Evolutionary conservation across 495 filamentous ascomycete genomes (phyloP).

Genomic region (Daldinia childiae): DNA sequence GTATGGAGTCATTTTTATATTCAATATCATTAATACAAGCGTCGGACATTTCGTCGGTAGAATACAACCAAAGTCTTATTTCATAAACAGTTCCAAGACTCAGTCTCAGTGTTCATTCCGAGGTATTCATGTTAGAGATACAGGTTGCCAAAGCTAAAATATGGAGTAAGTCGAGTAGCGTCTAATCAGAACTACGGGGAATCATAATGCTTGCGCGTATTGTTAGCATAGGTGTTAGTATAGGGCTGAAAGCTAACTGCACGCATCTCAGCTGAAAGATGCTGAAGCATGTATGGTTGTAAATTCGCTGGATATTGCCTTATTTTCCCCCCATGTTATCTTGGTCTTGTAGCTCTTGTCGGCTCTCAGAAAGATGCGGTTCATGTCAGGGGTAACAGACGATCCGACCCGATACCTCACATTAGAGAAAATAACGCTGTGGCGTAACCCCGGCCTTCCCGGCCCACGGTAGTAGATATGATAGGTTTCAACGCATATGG

Average conservation of each 20-base stretch:
- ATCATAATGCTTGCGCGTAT: neutral
- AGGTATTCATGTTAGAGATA: neutral
- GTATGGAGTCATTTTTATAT: neutral
- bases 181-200: neutral
- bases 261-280: neutral
- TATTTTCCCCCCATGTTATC: neutral
- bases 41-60: neutral
- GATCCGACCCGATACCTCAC: neutral
- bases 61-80: neutral
- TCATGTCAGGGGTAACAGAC: neutral
- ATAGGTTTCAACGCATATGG: neutral
- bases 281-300: neutral
- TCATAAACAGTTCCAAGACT: neutral
- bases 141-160: neutral
- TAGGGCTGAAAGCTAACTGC: neutral
- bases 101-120: neutral
- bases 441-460: conserved; percentile 1
- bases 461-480: neutral
- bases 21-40: neutral
- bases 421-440: neutral
- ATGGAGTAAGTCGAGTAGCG: neutral
- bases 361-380: neutral
- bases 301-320: neutral
- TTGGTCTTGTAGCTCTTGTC: neutral
- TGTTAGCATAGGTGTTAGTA: neutral